These are phyloP conservation scores for Aspergillus sergii DNA, from an alignment of 2,329 filamentous ascomycete genomes.

Conservation along the genomic window DNA sequence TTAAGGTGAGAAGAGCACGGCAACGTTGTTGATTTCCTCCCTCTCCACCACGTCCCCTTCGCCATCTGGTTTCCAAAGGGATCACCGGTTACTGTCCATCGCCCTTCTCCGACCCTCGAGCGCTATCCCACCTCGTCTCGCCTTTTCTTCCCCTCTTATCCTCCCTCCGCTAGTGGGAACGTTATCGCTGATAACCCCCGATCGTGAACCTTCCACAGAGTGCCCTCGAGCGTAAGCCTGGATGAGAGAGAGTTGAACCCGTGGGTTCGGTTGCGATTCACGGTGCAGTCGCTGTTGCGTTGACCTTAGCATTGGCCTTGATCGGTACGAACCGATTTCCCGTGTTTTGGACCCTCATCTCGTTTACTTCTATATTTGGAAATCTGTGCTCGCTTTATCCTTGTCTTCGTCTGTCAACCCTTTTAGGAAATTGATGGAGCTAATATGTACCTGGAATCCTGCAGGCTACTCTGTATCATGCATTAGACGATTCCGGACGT, in stretches of 20 bases:
- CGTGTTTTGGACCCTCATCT: background rate
- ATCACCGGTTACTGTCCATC: background rate
- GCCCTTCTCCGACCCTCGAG: background rate
- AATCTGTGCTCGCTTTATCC: background rate
- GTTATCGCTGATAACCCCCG: slow-evolving; percentile 7
- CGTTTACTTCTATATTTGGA: slow-evolving; percentile 7
- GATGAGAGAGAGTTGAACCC: slow-evolving; percentile 1
- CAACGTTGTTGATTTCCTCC: background rate
- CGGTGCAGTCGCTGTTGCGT: background rate
- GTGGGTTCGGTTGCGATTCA: background rate
- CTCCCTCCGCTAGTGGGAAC: background rate
- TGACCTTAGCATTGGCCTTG: background rate
- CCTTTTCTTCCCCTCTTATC: background rate
- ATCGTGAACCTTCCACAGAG: background rate
- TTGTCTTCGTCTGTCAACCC: background rate
- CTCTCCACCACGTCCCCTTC: background rate
- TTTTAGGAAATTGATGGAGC: background rate
- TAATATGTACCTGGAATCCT: slow-evolving; percentile 6
- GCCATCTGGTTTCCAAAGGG: background rate
- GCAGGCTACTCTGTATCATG: slow-evolving; percentile 11
- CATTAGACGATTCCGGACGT: slow-evolving; percentile 12
- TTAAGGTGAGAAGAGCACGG: background rate
- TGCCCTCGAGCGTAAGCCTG: background rate
- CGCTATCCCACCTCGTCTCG: background rate
- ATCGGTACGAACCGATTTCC: slow-evolving; percentile 2